A percentile compares a stretch with the other conserved stretches of the same genome.
Conservation (phyloP, 129 eudicot species). For the Pittosporum tobira region DNA sequence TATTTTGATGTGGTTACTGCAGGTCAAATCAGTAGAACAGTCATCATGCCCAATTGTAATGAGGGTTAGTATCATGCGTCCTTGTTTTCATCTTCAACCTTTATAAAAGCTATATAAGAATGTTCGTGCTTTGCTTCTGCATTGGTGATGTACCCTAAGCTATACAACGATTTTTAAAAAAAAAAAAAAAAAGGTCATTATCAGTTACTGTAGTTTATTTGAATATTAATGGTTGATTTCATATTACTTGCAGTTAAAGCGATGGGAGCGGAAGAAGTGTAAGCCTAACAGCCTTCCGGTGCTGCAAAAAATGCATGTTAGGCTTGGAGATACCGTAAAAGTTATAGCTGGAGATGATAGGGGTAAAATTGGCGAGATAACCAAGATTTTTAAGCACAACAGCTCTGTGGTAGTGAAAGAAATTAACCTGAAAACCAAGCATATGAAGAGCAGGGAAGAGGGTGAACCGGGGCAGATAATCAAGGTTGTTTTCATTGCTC, state of each 20-base stretch:
- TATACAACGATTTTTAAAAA: no score
- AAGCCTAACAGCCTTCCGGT: slow-evolving; percentile 93
- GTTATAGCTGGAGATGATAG: slow-evolving; percentile 86
- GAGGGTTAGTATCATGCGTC: slow-evolving; percentile 41
- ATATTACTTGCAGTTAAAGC: slow-evolving; percentile 53
- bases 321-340: slow-evolving; percentile 90
- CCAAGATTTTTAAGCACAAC: slow-evolving; percentile 63
- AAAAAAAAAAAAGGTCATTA: no score
- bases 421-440: slow-evolving; percentile 86
- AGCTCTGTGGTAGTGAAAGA: slow-evolving; percentile 66
- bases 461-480: slow-evolving; percentile 84
- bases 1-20: slow-evolving; percentile 22
- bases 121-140: not conserved
- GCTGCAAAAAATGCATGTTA: slow-evolving; percentile 88
- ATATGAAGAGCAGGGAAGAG: slow-evolving; percentile 73
- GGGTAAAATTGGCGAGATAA: slow-evolving; percentile 81
- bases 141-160: not conserved
- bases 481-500: slow-evolving; percentile 41
- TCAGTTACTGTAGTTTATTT: not conserved
- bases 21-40: slow-evolving; percentile 42
- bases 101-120: not conserved
- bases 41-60: slow-evolving; percentile 46
- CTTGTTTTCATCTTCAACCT: not conserved
- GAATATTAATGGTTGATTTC: not conserved
- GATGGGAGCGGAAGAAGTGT: slow-evolving; percentile 92